Evolutionary conservation across 2,329 filamentous ascomycete species (phyloP), one percentile per base, ranked within the genome.

Genomic region (Alternaria novae-zelandiae): DNA sequence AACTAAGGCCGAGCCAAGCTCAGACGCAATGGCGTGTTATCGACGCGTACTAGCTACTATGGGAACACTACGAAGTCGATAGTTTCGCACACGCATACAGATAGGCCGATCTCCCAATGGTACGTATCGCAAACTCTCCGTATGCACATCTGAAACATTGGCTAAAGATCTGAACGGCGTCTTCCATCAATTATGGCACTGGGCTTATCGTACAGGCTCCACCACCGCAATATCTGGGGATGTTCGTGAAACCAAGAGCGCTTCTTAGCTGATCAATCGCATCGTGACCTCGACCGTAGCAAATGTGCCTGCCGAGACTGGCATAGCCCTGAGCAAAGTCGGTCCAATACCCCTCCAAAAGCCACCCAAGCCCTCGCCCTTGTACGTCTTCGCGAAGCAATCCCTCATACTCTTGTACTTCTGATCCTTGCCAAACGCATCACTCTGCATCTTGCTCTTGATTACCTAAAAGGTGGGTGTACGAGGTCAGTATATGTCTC

Each of bases 391-490:
- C 63, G 85, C 87, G 81, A 98, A 96, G 83, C 93, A 96, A 82
- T 96, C 92, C 55, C 90, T 87, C 95, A 97, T 97, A 59, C 85
- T 90, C 79, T 84, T 88, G 82, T 91, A 99, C 78, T 86, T 86
- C 84, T 90, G 89, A 67, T 87, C 83, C 53, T 79, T 80, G 3
- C 92, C 93, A 78, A 97, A 96, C 0, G 92, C 94, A 82, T 99
- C 96, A 62, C 91, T 97, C 87, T 99, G 96, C 95, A 98, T 97
- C 88, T 97, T 98, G 83, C 93, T 97, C 91, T 99, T 99, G 82
- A 99, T 83, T 3, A 41, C 36, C 9, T 10, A 10, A 41, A 3
- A 41, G 9, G 8, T 41, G 9, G 36, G 5, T 10, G 36, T 41
- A 41, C 36, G 36, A 41, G 5, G 36, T 41, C 36, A 41, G 36